Conservation (phyloP, 177 flowering plant genomes). For the Vitis hybrid region DNA sequence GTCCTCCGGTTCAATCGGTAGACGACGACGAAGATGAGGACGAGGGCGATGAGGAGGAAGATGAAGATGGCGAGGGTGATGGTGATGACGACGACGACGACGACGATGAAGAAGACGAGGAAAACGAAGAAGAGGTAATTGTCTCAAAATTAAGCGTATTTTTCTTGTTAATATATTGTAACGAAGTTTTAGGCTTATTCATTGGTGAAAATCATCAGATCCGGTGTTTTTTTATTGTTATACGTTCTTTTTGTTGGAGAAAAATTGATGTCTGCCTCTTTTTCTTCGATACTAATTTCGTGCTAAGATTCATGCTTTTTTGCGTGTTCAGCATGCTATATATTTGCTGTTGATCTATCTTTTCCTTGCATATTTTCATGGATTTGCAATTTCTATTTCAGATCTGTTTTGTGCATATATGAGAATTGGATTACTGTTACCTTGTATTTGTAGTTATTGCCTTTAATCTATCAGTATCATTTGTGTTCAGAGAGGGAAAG, state of each 20-base stretch:
- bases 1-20: conserved; percentile 30
- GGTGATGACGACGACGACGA: conserved; percentile 45
- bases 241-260: not conserved
- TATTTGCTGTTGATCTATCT: not conserved
- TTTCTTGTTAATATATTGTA: not conserved
- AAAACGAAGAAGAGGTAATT: conserved; percentile 33
- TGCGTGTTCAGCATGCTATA: not conserved
- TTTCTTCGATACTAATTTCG: no score
- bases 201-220: not conserved
- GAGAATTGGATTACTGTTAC: not conserved
- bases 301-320: no score
- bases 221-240: not conserved
- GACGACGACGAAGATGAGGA: conserved; percentile 44
- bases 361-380: not conserved
- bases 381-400: not conserved
- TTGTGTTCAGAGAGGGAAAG: no score
- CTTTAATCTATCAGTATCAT: no score
- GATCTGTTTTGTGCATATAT: not conserved
- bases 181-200: no score
- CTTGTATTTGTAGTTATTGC: no score
- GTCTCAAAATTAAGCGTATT: not conserved
- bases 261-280: not conserved
- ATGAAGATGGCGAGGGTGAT: conserved; percentile 33
- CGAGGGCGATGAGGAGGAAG: conserved; percentile 36
- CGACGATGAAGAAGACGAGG: conserved; percentile 40